Base-by-base conservation (phyloP, 768 basidiomycete genomes). In the Dioszegia hungarica region DNA sequence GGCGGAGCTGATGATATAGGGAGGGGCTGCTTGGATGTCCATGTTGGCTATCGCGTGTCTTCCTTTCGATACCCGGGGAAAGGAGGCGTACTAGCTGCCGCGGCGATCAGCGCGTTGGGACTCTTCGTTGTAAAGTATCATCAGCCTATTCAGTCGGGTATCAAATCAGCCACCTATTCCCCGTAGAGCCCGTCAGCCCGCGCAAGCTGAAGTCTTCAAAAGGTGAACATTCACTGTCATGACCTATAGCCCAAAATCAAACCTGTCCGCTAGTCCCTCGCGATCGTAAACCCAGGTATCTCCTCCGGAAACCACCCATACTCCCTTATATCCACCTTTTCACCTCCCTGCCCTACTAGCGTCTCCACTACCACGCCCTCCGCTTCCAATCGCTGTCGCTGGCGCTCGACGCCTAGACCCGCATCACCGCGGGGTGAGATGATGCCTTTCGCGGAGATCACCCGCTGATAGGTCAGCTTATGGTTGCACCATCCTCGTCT, bases 361-460 rank as follows among this genome's bases (percentile, higher is more conserved):
- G 80, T 62, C 81, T 50, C 79, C 19, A 93, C 89, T 48, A 88
- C 84, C n/a, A 93, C 82, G 3, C 88, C 89, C 73, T 93, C 91
- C 0, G 83, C 85, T 56, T 85, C 83, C 14, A 95, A 81, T 2
- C 81, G 84, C n/a, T 86, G 84, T 17, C 83, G 79, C 70, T 95
- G 91, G 0, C 83, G 78, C 41, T 81, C 82, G 0, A 90, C 90
- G 1, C 89, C 90, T 37, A 82, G 78, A 2, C 91, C 91, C 2
- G 85, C 87, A 3, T 90, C 89, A 0, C 88, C 90, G 40, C 91
- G 81, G 6, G 89, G 90, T 1, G 89, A 89, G 17, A 79, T 78
- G 22, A 61, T 45, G 2, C 74, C 74, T 48, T 61, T 66, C 0
- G 74, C 70, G 3, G 65, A 65, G 46, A 75, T 70, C 8, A 75